phyloP scores from a whole-genome alignment of 2,329 filamentous ascomycete species.

The Fusarium torulosum region DNA sequence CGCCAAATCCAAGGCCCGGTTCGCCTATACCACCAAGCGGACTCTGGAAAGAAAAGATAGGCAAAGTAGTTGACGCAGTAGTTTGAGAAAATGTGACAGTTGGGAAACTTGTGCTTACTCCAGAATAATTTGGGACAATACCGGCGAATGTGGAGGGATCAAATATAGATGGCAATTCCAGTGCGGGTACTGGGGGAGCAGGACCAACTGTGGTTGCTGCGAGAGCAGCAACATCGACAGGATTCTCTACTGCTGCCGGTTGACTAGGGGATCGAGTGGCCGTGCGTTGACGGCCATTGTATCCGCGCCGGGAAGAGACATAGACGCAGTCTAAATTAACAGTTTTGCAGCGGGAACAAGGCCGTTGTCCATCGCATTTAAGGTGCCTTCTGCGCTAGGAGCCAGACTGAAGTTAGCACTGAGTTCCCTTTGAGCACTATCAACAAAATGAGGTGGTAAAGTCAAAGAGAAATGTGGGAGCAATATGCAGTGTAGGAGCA shows the following conservation, averaged over 20 bases:
- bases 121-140: accelerated
- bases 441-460: background rate
- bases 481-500: too few species aligned
- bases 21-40: background rate
- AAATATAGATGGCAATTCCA: background rate
- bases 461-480: background rate
- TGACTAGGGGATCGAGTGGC: accelerated
- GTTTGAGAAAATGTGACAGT: background rate
- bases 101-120: accelerated
- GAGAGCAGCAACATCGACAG: accelerated
- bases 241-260: accelerated
- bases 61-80: accelerated
- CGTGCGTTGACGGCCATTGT: background rate
- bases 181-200: accelerated
- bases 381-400: constrained; percentile 2
- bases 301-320: constrained; percentile 1
- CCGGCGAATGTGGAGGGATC: background rate
- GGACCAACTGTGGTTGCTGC: background rate
- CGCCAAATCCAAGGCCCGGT: background rate
- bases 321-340: constrained; percentile 2
- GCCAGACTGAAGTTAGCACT: background rate
- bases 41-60: background rate
- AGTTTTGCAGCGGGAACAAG: constrained; percentile 7
- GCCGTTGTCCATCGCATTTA: constrained; percentile 8
- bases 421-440: background rate